These are phyloP conservation scores for Zalaria obscura DNA, from an alignment of 2,329 filamentous ascomycete species.

Conservation along the genomic window DNA sequence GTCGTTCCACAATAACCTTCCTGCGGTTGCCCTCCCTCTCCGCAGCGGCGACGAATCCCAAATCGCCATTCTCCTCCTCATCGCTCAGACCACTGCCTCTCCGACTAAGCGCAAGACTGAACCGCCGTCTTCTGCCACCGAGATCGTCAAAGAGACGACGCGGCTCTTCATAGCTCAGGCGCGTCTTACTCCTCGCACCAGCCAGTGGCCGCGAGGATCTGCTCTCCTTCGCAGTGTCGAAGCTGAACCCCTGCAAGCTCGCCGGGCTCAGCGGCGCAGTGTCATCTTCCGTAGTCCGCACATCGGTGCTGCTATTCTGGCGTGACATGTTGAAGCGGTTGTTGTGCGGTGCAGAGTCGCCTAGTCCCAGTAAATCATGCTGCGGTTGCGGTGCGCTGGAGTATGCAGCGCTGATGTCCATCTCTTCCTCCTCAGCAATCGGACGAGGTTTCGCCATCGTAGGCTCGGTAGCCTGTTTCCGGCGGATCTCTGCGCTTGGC, in stretches of 20 bases:
- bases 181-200: constrained; percentile 13
- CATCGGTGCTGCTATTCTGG: constrained; percentile 27
- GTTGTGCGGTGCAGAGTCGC: constrained; percentile 12
- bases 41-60: constrained; percentile 87
- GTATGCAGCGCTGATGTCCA: constrained; percentile 71
- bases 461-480: constrained; percentile 22
- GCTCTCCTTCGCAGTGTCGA: constrained; percentile 7
- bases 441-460: constrained; percentile 8
- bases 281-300: constrained; percentile 11
- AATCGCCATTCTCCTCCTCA: constrained; percentile 71
- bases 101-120: constrained; percentile 4
- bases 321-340: constrained; percentile 36
- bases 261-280: constrained; percentile 17
- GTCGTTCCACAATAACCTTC: constrained; percentile 90
- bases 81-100: constrained; percentile 26
- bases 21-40: constrained; percentile 83
- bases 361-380: constrained; percentile 55
- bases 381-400: constrained; percentile 38
- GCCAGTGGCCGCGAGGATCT: constrained; percentile 9
- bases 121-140: constrained; percentile 11
- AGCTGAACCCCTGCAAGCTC: constrained; percentile 18
- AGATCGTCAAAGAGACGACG: constrained; percentile 14
- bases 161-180: constrained; percentile 28
- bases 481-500: constrained; percentile 72
- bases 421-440: constrained; percentile 60